These are phyloP conservation scores for Hyaloscypha bicolor DNA, from an alignment of 495 filamentous ascomycete genomes.

Conservation along the genomic window DNA sequence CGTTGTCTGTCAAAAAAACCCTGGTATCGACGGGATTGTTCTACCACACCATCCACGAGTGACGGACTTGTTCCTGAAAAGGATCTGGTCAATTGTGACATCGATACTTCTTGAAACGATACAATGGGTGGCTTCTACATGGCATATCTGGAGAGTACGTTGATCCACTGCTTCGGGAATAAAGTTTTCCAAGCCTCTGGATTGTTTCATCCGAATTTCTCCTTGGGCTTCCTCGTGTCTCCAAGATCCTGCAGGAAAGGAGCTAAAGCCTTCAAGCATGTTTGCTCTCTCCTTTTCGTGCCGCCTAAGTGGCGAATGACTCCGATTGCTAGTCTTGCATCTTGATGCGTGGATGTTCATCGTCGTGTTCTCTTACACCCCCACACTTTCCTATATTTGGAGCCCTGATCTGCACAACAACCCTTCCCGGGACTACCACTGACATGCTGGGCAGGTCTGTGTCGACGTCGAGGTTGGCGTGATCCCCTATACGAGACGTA, in stretches of 20 bases:
- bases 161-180: slow-evolving; percentile 26
- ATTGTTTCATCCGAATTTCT: slow-evolving; percentile 24
- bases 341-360: slow-evolving; percentile 14
- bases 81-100: slow-evolving; percentile 16
- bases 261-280: slow-evolving; percentile 11
- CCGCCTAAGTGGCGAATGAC: slow-evolving; percentile 12
- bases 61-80: slow-evolving; percentile 28
- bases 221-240: slow-evolving; percentile 10
- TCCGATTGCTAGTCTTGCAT: slow-evolving; percentile 26
- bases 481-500: slow-evolving; percentile 90
- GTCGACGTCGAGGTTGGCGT: slow-evolving; percentile 92
- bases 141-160: slow-evolving; percentile 66
- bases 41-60: slow-evolving; percentile 27
- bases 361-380: slow-evolving; percentile 8
- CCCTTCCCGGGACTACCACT: slow-evolving; percentile 40
- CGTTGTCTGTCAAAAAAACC: slow-evolving; percentile 22
- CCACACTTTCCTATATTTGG: slow-evolving; percentile 16
- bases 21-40: slow-evolving; percentile 23
- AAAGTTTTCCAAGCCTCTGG: slow-evolving; percentile 19
- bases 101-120: slow-evolving; percentile 22
- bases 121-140: slow-evolving; percentile 64
- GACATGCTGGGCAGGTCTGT: slow-evolving; percentile 74
- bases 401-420: slow-evolving; percentile 13
- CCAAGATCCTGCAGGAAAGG: slow-evolving; percentile 24
- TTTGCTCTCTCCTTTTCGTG: slow-evolving; percentile 12